Evolutionary conservation across 257 asterid genomes (phyloP).

Genomic region (Solanum etuberosum): DNA sequence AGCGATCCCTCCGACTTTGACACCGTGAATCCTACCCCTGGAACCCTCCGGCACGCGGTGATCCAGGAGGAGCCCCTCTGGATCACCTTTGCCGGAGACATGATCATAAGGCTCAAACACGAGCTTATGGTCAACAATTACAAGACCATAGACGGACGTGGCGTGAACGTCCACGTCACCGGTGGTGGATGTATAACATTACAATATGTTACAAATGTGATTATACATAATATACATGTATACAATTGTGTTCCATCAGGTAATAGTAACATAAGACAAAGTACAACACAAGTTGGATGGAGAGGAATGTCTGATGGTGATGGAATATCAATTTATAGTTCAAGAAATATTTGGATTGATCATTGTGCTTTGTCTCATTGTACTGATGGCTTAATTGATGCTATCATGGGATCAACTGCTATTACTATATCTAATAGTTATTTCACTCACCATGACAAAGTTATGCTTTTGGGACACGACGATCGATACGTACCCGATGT

Average conservation of each 20-base stretch:
- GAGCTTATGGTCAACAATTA: slow-evolving; percentile 6
- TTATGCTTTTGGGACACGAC: slow-evolving; percentile 10
- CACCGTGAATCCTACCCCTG: slow-evolving; percentile 16
- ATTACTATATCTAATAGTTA: slow-evolving; percentile 9
- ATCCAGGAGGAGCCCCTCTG: slow-evolving; percentile 17
- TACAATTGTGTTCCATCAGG: slow-evolving; percentile 13
- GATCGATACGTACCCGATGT: neutral
- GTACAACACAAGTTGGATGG: slow-evolving; percentile 2
- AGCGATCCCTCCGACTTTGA: slow-evolving; percentile 10
- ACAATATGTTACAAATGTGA: slow-evolving; percentile 10
- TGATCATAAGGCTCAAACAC: slow-evolving; percentile 12
- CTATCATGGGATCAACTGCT: slow-evolving; percentile 15
- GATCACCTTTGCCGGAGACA: slow-evolving; percentile 10
- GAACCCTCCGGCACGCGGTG: slow-evolving; percentile 23
- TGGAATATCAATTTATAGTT: slow-evolving; percentile 9
- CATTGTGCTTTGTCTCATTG: slow-evolving; percentile 13
- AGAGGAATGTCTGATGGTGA: slow-evolving; percentile 14
- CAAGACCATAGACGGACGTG: slow-evolving; percentile 18
- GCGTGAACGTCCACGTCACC: slow-evolving; percentile 6
- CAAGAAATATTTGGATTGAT: slow-evolving; percentile 11
- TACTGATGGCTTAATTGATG: slow-evolving; percentile 17
- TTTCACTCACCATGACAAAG: slow-evolving; percentile 15
- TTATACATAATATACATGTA: slow-evolving; percentile 13
- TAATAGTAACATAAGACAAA: slow-evolving; percentile 1
- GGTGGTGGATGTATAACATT: slow-evolving; percentile 16